Evolutionary conservation across 176 grass and related monocot species (phyloP).

Genomic region (Oryza coarctata): DNA sequence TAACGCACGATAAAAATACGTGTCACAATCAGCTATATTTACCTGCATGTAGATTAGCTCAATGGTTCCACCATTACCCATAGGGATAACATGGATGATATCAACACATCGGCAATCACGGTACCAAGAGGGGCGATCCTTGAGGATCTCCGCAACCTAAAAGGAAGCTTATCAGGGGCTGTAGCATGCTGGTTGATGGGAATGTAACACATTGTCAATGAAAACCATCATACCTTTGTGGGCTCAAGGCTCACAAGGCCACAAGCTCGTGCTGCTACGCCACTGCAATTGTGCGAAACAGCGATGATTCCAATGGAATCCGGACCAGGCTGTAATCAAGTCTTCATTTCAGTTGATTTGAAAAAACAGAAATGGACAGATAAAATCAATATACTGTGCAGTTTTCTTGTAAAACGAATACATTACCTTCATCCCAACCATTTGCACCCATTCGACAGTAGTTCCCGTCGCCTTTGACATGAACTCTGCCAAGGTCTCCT

Average conservation of each 20-base stretch:
- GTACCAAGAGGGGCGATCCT: conserved; percentile 92
- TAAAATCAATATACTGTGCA: neutral
- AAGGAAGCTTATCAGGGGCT: conserved; percentile 11
- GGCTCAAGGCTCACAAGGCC: conserved; percentile 99
- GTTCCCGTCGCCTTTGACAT: conserved; percentile 97
- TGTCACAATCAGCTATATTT: neutral
- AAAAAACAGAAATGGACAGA: neutral
- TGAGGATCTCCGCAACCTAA: conserved; percentile 99
- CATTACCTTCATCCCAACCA: conserved; percentile 99
- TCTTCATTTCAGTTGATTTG: neutral
- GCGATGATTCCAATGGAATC: conserved; percentile 99
- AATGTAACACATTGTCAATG: neutral
- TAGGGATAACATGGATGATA: conserved; percentile 79
- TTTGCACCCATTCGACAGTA: conserved; percentile 98
- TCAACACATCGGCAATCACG: conserved; percentile 84
- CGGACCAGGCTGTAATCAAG: conserved; percentile 86
- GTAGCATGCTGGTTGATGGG: neutral
- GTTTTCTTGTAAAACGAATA: neutral
- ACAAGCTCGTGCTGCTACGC: conserved; percentile 95
- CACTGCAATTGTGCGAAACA: conserved; percentile 99
- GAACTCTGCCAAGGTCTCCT: conserved; percentile 99
- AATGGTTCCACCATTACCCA: conserved; percentile 92
- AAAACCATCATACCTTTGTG: conserved; percentile 69
- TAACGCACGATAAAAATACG: neutral
- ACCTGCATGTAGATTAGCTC: conserved; percentile 99